These are phyloP conservation scores for Sporisorium reilianum DNA, from an alignment of 1,284 basidiomycete species.

Conservation along the genomic window DNA sequence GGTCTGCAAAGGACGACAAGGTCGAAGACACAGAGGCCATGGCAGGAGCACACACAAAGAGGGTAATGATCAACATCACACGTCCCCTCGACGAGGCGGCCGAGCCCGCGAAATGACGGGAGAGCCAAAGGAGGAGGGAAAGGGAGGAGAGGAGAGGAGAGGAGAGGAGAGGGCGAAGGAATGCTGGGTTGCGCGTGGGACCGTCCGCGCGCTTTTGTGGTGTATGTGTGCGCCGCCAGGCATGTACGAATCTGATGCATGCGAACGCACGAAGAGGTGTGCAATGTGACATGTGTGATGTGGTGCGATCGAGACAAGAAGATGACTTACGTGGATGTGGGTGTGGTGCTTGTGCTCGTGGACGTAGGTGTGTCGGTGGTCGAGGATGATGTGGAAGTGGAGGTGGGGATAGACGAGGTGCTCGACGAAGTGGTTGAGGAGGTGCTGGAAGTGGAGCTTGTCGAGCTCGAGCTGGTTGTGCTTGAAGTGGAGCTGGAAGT, in stretches of 20 bases:
- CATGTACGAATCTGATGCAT: conserved; percentile 24
- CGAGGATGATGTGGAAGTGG: conserved; percentile 9
- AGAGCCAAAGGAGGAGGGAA: not conserved
- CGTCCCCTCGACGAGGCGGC: conserved; percentile 19
- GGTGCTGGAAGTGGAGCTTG: conserved; percentile 16
- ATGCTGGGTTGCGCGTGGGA: not conserved
- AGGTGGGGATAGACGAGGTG: conserved; percentile 12
- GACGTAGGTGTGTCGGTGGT: conserved; percentile 20
- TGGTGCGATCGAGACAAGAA: not conserved
- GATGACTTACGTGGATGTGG: conserved; percentile 47
- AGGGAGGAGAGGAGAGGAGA: not conserved
- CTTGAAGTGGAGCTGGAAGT: conserved; percentile 16
- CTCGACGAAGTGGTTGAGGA: conserved; percentile 5
- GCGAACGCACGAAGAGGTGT: conserved; percentile 15
- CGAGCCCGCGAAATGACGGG: not conserved
- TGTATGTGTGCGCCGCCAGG: conserved; percentile 19
- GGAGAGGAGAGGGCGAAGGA: not conserved
- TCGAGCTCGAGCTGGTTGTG: conserved; percentile 20
- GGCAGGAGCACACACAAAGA: conserved; percentile 22
- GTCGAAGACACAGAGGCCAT: conserved; percentile 8
- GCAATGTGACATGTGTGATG: not conserved
- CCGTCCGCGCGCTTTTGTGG: not conserved
- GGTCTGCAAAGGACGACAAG: conserved; percentile 17
- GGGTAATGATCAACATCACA: conserved; percentile 31
- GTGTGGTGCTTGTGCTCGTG: conserved; percentile 28